A percentile compares a stretch with the other conserved stretches of the same genome.
phyloP scores from a whole-genome alignment of 1,284 basidiomycete species.

The Marasmius tenuissimus region DNA sequence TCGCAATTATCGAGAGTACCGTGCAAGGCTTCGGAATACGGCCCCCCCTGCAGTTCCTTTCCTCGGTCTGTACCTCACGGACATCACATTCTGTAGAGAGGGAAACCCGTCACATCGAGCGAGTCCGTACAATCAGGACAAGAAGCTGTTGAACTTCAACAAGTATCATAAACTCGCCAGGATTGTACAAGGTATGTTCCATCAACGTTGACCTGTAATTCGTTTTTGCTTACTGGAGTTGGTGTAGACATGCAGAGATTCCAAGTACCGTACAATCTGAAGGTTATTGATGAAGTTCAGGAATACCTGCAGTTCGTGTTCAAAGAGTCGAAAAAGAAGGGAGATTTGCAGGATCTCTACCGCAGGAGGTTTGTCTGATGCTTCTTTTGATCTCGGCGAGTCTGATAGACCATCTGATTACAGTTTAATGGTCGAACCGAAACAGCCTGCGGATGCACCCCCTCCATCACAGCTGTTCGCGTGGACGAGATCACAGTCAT shows the following conservation, averaged over 20 bases:
- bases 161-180: slow-evolving; percentile 90
- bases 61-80: slow-evolving; percentile 86
- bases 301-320: slow-evolving; percentile 73
- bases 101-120: slow-evolving; percentile 88
- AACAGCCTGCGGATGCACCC: slow-evolving; percentile 68
- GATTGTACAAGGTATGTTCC: slow-evolving; percentile 74
- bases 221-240: not conserved
- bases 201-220: not conserved
- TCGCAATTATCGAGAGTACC: slow-evolving; percentile 93
- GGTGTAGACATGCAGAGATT: slow-evolving; percentile 86
- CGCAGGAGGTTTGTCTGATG: slow-evolving; percentile 64
- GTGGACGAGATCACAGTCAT: slow-evolving; percentile 59
- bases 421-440: slow-evolving; percentile 79
- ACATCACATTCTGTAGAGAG: slow-evolving; percentile 94
- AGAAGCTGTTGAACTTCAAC: slow-evolving; percentile 93
- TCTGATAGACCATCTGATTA: slow-evolving; percentile 5
- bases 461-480: slow-evolving; percentile 70
- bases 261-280: slow-evolving; percentile 83
- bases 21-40: slow-evolving; percentile 78
- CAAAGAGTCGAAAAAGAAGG: slow-evolving; percentile 68
- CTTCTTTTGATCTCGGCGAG: slow-evolving; percentile 5
- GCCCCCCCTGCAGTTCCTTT: slow-evolving; percentile 90
- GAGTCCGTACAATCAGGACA: slow-evolving; percentile 74
- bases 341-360: slow-evolving; percentile 79
- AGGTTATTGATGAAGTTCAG: slow-evolving; percentile 84